phyloP scores from a whole-genome alignment of 1,284 basidiomycete genomes.

The Taiwanofungus camphoratus region DNA sequence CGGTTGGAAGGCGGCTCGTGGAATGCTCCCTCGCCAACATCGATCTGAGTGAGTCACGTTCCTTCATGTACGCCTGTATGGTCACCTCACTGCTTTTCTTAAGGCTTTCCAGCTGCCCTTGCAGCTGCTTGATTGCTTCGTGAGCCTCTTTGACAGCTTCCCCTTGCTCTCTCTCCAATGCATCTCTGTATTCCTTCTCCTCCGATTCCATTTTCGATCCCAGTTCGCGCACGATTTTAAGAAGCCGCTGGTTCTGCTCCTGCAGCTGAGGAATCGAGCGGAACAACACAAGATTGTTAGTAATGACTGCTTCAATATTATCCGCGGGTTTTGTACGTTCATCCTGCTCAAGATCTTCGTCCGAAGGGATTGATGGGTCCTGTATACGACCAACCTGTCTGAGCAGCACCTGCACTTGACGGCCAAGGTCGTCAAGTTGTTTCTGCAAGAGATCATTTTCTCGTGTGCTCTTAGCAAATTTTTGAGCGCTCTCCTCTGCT shows the following conservation, averaged over 20 bases:
- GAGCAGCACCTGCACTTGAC: constrained; percentile 78
- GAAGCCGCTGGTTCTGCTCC: constrained; percentile 84
- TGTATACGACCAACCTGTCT: constrained; percentile 78
- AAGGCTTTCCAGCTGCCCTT: constrained; percentile 67
- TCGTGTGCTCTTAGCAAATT: constrained; percentile 51
- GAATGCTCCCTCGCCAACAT: constrained; percentile 54
- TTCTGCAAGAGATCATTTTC: constrained; percentile 73
- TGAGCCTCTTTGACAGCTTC: constrained; percentile 85
- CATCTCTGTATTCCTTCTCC: constrained; percentile 63
- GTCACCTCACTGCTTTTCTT: constrained; percentile 64
- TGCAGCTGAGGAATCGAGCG: constrained; percentile 76
- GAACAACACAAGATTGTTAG: constrained; percentile 88
- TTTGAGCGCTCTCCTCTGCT: constrained; percentile 56
- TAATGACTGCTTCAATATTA: constrained; percentile 76
- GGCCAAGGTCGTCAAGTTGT: constrained; percentile 82
- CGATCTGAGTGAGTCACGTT: constrained; percentile 81
- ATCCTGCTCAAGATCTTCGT: constrained; percentile 59
- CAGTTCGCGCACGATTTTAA: constrained; percentile 80
- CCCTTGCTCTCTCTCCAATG: constrained; percentile 65
- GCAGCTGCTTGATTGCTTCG: constrained; percentile 77
- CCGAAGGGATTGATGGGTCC: constrained; percentile 74
- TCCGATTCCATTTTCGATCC: constrained; percentile 74
- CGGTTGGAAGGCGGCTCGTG: constrained; percentile 9
- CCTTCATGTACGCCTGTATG: constrained; percentile 77
- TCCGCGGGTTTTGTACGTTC: constrained; percentile 37